phyloP scores from a whole-genome alignment of 2,329 filamentous ascomycete species.

The Didymella sp. region DNA sequence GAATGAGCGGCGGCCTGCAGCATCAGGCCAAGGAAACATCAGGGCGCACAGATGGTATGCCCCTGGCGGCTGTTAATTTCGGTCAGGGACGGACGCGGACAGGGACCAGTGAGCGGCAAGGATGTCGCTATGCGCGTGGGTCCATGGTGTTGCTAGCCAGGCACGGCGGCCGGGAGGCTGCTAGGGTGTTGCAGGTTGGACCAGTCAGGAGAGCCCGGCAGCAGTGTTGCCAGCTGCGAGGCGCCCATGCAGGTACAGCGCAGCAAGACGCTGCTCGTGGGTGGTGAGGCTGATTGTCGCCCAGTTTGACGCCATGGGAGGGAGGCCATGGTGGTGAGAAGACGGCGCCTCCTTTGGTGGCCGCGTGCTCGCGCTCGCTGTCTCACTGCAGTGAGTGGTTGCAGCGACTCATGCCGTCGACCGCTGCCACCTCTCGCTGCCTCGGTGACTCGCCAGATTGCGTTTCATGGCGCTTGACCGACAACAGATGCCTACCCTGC shows the following conservation, averaged over 20 bases:
- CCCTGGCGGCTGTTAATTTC: conserved; percentile 49
- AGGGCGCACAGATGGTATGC: conserved; percentile 30
- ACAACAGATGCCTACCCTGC: conserved; percentile 39
- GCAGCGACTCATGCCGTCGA: conserved; percentile 3
- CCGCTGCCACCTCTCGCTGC: conserved; percentile 19
- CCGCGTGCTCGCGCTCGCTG: not conserved
- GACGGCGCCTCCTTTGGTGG: conserved; percentile 1
- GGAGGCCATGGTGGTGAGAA: conserved; percentile 3
- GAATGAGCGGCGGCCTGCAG: conserved; percentile 39
- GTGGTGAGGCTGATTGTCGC: conserved; percentile 22
- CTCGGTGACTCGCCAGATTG: conserved; percentile 31
- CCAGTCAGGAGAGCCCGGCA: conserved; percentile 31
- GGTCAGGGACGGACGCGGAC: conserved; percentile 36
- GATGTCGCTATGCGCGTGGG: conserved; percentile 13
- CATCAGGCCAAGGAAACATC: conserved; percentile 37
- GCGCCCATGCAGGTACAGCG: conserved; percentile 40
- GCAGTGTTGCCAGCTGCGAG: conserved; percentile 24
- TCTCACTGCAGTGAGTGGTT: conserved; percentile 2
- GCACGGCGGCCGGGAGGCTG: conserved; percentile 30
- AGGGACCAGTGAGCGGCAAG: conserved; percentile 37
- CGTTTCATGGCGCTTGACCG: conserved; percentile 45
- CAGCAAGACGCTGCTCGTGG: conserved; percentile 65
- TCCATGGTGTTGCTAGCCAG: conserved; percentile 26
- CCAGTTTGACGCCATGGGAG: conserved; percentile 13
- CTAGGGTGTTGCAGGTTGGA: conserved; percentile 16